Evolutionary conservation across 257 asterid genomes (phyloP).

Genomic region (Catharanthus roseus): DNA sequence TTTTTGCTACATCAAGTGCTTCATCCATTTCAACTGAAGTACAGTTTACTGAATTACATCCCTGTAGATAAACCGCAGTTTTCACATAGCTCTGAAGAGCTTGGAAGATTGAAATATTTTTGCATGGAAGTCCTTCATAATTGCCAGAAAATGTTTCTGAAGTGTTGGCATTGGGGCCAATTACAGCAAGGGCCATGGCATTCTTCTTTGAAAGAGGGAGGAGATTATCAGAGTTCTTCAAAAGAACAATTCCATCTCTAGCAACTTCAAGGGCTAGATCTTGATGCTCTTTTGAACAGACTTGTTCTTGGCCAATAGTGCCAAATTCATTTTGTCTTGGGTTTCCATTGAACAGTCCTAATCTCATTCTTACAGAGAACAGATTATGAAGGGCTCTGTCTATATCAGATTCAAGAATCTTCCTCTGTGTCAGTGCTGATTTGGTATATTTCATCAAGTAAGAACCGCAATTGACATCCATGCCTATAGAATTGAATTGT

Average conservation of each 20-base stretch:
- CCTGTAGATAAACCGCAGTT: slow-evolving; percentile 28
- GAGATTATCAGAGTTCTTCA: slow-evolving; percentile 43
- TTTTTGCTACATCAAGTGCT: slow-evolving; percentile 28
- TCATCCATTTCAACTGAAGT: slow-evolving; percentile 29
- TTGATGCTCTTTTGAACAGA: slow-evolving; percentile 51
- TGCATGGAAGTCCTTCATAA: slow-evolving; percentile 64
- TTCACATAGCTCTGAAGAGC: slow-evolving; percentile 34
- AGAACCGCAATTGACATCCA: slow-evolving; percentile 68
- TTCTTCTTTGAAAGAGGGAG: slow-evolving; percentile 52
- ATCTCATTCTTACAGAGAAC: slow-evolving; percentile 57
- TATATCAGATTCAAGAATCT: slow-evolving; percentile 38
- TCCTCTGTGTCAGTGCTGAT: slow-evolving; percentile 44
- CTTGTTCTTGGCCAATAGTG: slow-evolving; percentile 25
- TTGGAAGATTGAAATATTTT: slow-evolving; percentile 41
- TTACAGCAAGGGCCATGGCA: slow-evolving; percentile 42
- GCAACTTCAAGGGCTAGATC: slow-evolving; percentile 60
- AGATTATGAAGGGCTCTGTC: slow-evolving; percentile 67
- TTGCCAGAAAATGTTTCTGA: slow-evolving; percentile 36
- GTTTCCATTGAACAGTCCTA: slow-evolving; percentile 57
- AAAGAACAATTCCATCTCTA: slow-evolving; percentile 57
- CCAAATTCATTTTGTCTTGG: slow-evolving; percentile 41
- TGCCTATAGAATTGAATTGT: slow-evolving; percentile 31
- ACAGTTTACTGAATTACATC: slow-evolving; percentile 44
- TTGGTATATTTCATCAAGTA: slow-evolving; percentile 37
- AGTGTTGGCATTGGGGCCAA: slow-evolving; percentile 57